Evolutionary conservation across 352 stramenopile species (phyloP).

Genomic region (Peronosclerospora sorghi): DNA sequence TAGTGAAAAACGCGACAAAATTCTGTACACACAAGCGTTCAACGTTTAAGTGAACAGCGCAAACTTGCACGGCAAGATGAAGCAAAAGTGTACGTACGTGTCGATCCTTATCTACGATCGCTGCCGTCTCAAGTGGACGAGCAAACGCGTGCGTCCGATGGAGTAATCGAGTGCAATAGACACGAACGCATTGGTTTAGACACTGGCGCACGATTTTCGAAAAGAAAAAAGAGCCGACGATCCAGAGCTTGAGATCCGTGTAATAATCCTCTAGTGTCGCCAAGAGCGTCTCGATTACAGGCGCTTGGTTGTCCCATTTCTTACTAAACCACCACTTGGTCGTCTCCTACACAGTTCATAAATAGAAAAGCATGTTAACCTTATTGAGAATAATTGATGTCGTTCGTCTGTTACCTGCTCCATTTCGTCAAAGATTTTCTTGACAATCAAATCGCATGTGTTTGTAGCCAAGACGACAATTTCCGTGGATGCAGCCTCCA

Average conservation of each 20-base stretch:
- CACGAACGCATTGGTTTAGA: constrained; percentile 50
- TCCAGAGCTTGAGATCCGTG: constrained; percentile 57
- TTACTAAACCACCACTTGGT: constrained; percentile 69
- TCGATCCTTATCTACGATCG: constrained; percentile 47
- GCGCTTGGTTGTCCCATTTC: constrained; percentile 69
- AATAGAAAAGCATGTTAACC: neutral
- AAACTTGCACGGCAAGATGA: too few species aligned
- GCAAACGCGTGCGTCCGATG: constrained; percentile 49
- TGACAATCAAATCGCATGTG: constrained; percentile 51
- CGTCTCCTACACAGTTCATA: constrained; percentile 31
- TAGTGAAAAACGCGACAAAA: constrained; percentile 59
- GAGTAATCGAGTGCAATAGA: constrained; percentile 53
- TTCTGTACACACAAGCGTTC: constrained; percentile 18
- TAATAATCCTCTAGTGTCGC: constrained; percentile 77
- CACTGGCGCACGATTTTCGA: constrained; percentile 64
- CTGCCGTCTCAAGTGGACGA: constrained; percentile 22
- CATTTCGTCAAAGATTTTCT: constrained; percentile 72
- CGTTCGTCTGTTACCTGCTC: constrained; percentile 68
- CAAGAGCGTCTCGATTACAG: constrained; percentile 63
- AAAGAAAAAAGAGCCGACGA: constrained; percentile 78
- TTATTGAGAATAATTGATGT: too few species aligned
- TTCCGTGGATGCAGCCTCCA: constrained; percentile 68
- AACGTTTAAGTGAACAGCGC: neutral
- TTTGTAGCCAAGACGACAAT: constrained; percentile 66
- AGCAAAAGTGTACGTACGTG: constrained; percentile 21